Evolutionary conservation across 441 rosid genomes (phyloP).

Genomic region (Adansonia madagascariensis): DNA sequence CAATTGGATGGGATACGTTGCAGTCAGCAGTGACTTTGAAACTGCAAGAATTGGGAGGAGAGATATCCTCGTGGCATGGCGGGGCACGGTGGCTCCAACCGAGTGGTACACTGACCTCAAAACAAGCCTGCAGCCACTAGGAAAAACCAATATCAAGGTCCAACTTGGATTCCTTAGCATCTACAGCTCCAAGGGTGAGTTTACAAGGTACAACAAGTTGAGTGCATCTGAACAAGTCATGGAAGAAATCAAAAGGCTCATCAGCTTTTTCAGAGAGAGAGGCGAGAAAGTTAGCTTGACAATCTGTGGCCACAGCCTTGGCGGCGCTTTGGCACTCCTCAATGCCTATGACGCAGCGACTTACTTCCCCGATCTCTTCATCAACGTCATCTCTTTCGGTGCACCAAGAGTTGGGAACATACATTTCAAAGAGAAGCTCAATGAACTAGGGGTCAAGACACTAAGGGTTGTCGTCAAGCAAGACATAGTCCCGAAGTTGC

Average conservation of each 20-base stretch:
- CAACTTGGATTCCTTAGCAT: conserved; percentile 66
- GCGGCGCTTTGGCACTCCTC: conserved; percentile 62
- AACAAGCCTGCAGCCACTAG: conserved; percentile 43
- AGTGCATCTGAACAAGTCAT: conserved; percentile 81
- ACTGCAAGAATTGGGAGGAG: conserved; percentile 65
- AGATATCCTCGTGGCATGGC: conserved; percentile 76
- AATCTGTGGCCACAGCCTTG: conserved; percentile 61
- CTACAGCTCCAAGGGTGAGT: conserved; percentile 58
- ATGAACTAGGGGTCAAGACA: conserved; percentile 52
- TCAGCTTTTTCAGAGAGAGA: conserved; percentile 31
- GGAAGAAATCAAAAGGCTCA: conserved; percentile 52
- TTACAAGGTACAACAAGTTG: conserved; percentile 58
- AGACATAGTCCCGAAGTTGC: conserved; percentile 62
- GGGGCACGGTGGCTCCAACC: conserved; percentile 78
- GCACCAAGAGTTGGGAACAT: conserved; percentile 66
- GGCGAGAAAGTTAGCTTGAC: conserved; percentile 63
- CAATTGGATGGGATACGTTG: conserved; percentile 49
- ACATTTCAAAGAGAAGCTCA: conserved; percentile 52
- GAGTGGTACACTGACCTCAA: conserved; percentile 70
- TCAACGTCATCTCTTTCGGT: conserved; percentile 59
- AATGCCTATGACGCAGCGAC: conserved; percentile 55
- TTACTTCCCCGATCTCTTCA: conserved; percentile 25
- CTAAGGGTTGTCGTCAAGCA: conserved; percentile 56
- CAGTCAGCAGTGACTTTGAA: conserved; percentile 53
- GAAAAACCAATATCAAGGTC: conserved; percentile 45